Conservation (phyloP, 352 stramenopile genomes). For the Phytophthora europaea region DNA sequence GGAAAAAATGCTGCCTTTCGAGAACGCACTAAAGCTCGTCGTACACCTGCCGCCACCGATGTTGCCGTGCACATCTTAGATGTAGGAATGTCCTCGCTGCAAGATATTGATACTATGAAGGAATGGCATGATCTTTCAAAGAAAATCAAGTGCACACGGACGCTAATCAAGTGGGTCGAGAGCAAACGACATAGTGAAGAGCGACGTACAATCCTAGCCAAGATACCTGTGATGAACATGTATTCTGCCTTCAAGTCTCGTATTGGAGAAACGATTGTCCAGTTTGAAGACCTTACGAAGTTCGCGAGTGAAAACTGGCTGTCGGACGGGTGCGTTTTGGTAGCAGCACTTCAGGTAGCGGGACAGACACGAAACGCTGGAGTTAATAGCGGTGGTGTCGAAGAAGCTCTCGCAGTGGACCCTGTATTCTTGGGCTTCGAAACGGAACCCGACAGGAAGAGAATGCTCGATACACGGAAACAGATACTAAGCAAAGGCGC, state of each 20-base stretch:
- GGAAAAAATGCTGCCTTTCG: neutral
- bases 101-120: conserved; percentile 4
- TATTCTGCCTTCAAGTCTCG: conserved; percentile 12
- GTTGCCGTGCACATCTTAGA: neutral
- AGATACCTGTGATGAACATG: neutral
- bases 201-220: neutral
- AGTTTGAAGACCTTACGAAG: conserved; percentile 16
- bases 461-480: neutral
- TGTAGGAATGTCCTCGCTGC: neutral
- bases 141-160: neutral
- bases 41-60: neutral
- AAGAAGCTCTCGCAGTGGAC: neutral
- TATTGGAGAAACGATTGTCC: conserved; percentile 10
- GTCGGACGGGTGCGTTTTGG: conserved; percentile 1
- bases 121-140: conserved; percentile 2
- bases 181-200: neutral
- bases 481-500: neutral
- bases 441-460: neutral
- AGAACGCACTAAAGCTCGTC: neutral
- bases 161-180: neutral
- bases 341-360: neutral
- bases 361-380: neutral
- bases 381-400: neutral
- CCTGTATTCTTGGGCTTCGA: conserved; percentile 1
- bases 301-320: conserved; percentile 10